Percentiles rank a stretch among this genome's conserved stretches.
phyloP scores from a whole-genome alignment of 2,329 filamentous ascomycete species.

The Trichoderma sp. region DNA sequence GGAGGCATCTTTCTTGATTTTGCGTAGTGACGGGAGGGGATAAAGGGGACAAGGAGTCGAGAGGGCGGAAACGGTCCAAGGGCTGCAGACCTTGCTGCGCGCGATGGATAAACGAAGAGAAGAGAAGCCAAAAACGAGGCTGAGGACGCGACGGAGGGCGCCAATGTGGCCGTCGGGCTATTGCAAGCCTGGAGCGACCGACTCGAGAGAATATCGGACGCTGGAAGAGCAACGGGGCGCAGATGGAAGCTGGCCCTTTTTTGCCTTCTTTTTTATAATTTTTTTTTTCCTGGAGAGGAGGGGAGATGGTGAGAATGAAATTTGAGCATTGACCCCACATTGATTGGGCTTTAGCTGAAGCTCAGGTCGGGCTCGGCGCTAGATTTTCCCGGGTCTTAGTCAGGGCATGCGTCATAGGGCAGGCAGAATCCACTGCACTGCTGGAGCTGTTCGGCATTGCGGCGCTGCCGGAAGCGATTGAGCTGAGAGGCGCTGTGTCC shows the following conservation, averaged over 20 bases:
- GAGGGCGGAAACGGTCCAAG: constrained; percentile 48
- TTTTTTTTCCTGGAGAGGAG: constrained; percentile 10
- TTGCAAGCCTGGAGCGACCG: constrained; percentile 40
- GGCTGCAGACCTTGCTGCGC: constrained; percentile 69
- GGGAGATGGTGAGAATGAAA: constrained; percentile 19
- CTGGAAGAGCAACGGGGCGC: constrained; percentile 25
- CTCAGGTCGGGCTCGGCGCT: constrained; percentile 17
- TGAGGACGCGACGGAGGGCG: constrained; percentile 37
- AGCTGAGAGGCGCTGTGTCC: background rate
- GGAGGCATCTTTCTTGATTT: constrained; percentile 83
- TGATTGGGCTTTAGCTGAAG: constrained; percentile 17
- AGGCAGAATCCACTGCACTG: background rate
- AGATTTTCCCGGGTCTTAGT: constrained; percentile 18
- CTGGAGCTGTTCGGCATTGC: background rate
- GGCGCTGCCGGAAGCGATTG: constrained; percentile 10
- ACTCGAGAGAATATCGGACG: constrained; percentile 5
- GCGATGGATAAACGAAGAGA: constrained; percentile 46
- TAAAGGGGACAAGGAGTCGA: constrained; percentile 49
- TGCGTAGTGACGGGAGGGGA: constrained; percentile 56
- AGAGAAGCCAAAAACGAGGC: constrained; percentile 53
- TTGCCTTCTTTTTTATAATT: background rate
- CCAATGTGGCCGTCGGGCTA: constrained; percentile 46
- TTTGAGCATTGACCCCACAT: constrained; percentile 19
- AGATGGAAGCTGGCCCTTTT: constrained; percentile 26
- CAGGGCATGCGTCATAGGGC: constrained; percentile 20